Evolutionary conservation across 495 filamentous ascomycete species (phyloP), one percentile per base, ranked within the genome.

Genomic region (Pseudomonodictys pantanalensis): DNA sequence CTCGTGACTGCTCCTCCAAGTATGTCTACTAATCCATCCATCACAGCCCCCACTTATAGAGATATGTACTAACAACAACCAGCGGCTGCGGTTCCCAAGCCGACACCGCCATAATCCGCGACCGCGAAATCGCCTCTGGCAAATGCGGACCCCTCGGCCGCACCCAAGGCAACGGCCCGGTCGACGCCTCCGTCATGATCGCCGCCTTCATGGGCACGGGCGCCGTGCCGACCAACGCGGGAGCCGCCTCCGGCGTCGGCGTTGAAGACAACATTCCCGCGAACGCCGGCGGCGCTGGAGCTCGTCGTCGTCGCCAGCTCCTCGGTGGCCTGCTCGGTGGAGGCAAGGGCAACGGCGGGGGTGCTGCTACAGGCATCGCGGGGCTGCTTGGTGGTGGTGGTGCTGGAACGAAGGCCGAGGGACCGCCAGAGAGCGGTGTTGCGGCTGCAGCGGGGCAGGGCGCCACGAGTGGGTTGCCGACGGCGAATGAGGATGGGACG

Each of bases 131-230:
- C 24, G 68, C 64, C 23, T 66, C 45, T 17, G 51, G 52, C 15
- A 73, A 78, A 46, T 79, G 76, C 26, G 74, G 77, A 28, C 76
- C 82, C 41, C 73, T 85, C 15, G 82, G 82, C 26, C 79, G 82
- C 15, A 85, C 81, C 28, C 70, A 80, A 42, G 77, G 76, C 60
- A 78, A 76, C 56, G 80, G 82, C 1, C 78, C 81, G 47, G 73
- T 85, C 56, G 77, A 82, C 28, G 69, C 68, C 15, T 51, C 66
- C 12, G 71, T 64, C 9, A 75, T 74, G 2, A 74, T 74, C 55
- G 46, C 61, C 17, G 39, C 56, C 17, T 74, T 74, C 66, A 74
- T 74, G 71, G 58, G 58, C 20, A 56, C 51, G 20, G 63, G 65
- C 18, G 48, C 29, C 24, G 43, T 35, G 24, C 58, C 47, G 53